Percentiles rank a stretch among this genome's conserved stretches.
These are phyloP conservation scores for Platanus orientalis DNA, from an alignment of 164 flowering plant species.

Conservation along the genomic window DNA sequence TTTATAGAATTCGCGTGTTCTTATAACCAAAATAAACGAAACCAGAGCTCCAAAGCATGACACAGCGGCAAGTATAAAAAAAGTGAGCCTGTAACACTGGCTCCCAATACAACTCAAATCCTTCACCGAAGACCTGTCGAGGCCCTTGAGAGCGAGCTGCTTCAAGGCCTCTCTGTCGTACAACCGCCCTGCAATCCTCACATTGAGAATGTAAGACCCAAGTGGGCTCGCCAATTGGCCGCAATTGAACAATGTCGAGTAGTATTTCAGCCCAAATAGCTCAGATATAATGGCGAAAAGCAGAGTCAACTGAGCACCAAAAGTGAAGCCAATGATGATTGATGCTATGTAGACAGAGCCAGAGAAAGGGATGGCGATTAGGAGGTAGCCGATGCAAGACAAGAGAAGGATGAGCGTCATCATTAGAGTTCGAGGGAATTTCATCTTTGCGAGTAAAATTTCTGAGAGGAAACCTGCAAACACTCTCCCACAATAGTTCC, in stretches of 20 bases:
- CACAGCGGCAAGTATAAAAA: slow-evolving; percentile 37
- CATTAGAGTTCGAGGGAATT: slow-evolving; percentile 45
- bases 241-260: no score
- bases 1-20: slow-evolving; percentile 48
- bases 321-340: no score
- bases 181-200: no score
- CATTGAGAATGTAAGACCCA: slow-evolving; percentile 49
- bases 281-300: slow-evolving; percentile 50
- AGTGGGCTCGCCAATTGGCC: slow-evolving; percentile 50
- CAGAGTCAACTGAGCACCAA: slow-evolving; percentile 41
- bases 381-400: slow-evolving; percentile 33
- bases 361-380: slow-evolving; percentile 42
- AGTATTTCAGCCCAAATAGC: slow-evolving; percentile 56
- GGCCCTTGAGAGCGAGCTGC: slow-evolving; percentile 29
- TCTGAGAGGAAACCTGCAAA: slow-evolving; percentile 53
- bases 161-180: slow-evolving; percentile 53
- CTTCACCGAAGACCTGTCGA: slow-evolving; percentile 23
- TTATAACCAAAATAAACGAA: no score
- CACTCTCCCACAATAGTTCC: slow-evolving; percentile 61
- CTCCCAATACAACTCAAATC: slow-evolving; percentile 62
- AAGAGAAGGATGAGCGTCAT: slow-evolving; percentile 34
- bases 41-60: slow-evolving; percentile 44
- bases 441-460: slow-evolving; percentile 21
- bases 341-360: slow-evolving; percentile 46
- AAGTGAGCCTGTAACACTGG: no score